Percentiles rank a stretch among this genome's conserved stretches.
These are phyloP conservation scores for Aspergillus sp. DNA, from an alignment of 2,329 filamentous ascomycete genomes.

Conservation along the genomic window DNA sequence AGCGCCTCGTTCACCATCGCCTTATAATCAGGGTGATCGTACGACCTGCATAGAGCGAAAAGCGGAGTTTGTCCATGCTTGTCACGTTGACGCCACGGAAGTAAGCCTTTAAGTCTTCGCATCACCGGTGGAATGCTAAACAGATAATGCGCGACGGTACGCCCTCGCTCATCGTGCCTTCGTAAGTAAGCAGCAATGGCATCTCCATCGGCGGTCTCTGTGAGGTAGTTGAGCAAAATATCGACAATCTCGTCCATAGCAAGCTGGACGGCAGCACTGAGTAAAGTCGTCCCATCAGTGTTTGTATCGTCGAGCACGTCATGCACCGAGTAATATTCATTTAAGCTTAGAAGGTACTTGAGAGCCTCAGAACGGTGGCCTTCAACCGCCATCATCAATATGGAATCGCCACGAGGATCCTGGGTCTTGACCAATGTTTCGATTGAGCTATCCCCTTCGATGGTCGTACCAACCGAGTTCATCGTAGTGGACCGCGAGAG, in stretches of 20 bases:
- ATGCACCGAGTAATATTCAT: slow-evolving; percentile 70
- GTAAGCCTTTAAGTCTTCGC: slow-evolving; percentile 67
- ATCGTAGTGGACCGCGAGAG: slow-evolving; percentile 77
- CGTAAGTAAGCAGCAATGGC: slow-evolving; percentile 68
- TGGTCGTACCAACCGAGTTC: slow-evolving; percentile 67
- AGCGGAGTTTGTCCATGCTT: slow-evolving; percentile 97
- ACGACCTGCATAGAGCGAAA: slow-evolving; percentile 91
- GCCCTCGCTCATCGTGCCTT: slow-evolving; percentile 77
- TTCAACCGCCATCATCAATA: slow-evolving; percentile 83
- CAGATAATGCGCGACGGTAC: slow-evolving; percentile 91
- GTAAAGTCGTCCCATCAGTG: slow-evolving; percentile 82
- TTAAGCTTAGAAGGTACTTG: slow-evolving; percentile 73
- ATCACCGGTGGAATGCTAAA: slow-evolving; percentile 88
- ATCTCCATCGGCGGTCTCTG: slow-evolving; percentile 55
- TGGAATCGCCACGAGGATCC: slow-evolving; percentile 71
- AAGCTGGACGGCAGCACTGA: slow-evolving; percentile 87
- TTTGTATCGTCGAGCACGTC: slow-evolving; percentile 80
- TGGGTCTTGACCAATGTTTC: slow-evolving; percentile 60
- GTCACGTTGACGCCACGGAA: slow-evolving; percentile 89
- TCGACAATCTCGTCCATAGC: slow-evolving; percentile 74
- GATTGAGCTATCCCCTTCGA: slow-evolving; percentile 85
- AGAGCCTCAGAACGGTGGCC: slow-evolving; percentile 70
- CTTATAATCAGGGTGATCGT: slow-evolving; percentile 85
- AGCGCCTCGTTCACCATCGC: slow-evolving; percentile 84
- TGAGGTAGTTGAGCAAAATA: slow-evolving; percentile 70